Evolutionary conservation across 2,329 filamentous ascomycete genomes (phyloP), one percentile per base, ranked within the genome.

Genomic region (Colletotrichum salicis): DNA sequence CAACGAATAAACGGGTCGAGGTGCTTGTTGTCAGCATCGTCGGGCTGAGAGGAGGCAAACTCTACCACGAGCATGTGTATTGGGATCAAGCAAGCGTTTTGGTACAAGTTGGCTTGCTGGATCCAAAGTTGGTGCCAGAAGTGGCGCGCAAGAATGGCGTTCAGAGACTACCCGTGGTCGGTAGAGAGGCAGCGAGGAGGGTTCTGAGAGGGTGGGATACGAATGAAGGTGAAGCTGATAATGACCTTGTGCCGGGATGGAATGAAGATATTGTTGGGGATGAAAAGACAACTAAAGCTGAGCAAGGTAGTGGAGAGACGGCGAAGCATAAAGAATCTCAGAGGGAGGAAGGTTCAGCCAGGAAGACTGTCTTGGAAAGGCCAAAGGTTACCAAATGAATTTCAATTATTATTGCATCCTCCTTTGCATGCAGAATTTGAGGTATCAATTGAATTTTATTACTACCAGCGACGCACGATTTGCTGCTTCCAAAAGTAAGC

Each of bases 61-160:
- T 92, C 0, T 89, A 87, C 60, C 88, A 90, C 55, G 90, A 92
- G 76, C 89, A 91, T 71, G 90, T 92, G 13, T 85, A 87, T 41
- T 92, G 90, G 90, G 90, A 92, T 63, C 89, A 91, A 75, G 88
- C 85, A 0, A 91, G 88, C 0, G 88, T 88, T 3, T 77, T 92
- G 35, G 78, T 85, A 2, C 91, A 93, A 76, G 77, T 89, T 6
- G 91, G 90, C 0, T 76, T 92, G 45, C 75, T 93, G 41, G 82
- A 85, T 51, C 82, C 82, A 0, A 79, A 79, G 0, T 15, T 82
- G 0, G 61, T 85, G 0, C 82, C 84, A 0, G 76, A 81, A 12
- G 75, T 76, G 31, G 80, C 79, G 0, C 78, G 76, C 24, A 78
- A 80, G 11, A 72, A 76, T 6, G 83, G 83, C 0, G 78, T 85